phyloP scores from a whole-genome alignment of 495 filamentous ascomycete species.

The Aspergillus heteromorphus region DNA sequence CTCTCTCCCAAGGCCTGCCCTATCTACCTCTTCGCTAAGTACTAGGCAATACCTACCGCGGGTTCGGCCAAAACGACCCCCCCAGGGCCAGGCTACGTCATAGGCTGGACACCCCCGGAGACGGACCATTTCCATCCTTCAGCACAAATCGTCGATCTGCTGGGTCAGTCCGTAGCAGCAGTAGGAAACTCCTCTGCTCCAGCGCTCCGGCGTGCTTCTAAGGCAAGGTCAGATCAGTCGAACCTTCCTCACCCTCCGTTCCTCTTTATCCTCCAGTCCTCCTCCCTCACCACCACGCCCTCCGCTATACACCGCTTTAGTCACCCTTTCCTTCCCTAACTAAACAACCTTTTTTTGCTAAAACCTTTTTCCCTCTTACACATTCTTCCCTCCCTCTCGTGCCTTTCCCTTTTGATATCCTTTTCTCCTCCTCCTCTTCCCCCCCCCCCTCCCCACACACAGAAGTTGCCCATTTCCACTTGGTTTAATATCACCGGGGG shows the following conservation, averaged over 20 bases:
- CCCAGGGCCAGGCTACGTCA: slow-evolving; percentile 34
- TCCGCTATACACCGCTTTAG: slow-evolving; percentile 20
- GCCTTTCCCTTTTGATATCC: not conserved
- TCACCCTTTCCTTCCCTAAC: slow-evolving; percentile 8
- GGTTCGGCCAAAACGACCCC: slow-evolving; percentile 9
- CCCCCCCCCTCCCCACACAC: not conserved
- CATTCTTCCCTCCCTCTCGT: slow-evolving; percentile 1
- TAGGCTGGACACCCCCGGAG: slow-evolving; percentile 26
- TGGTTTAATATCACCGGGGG: not conserved
- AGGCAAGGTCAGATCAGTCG: slow-evolving; percentile 23
- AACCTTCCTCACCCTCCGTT: slow-evolving; percentile 21
- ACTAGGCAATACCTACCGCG: slow-evolving; percentile 18
- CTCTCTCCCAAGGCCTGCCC: not conserved
- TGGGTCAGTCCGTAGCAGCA: slow-evolving; percentile 12
- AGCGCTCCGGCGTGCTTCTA: too few species aligned
- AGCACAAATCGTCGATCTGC: slow-evolving; percentile 29
- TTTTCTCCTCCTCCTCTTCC: slow-evolving; percentile 2
- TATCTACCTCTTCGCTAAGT: not conserved
- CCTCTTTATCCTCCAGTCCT: slow-evolving; percentile 3
- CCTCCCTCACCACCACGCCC: not conserved
- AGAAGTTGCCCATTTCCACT: not conserved
- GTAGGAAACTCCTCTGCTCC: too few species aligned
- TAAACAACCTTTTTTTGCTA: slow-evolving; percentile 6
- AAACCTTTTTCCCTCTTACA: slow-evolving; percentile 3
- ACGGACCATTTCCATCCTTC: slow-evolving; percentile 23